Evolutionary conservation across 768 basidiomycete genomes (phyloP), one percentile per base, ranked within the genome.

Genomic region (Kwoniella bestiolae): DNA sequence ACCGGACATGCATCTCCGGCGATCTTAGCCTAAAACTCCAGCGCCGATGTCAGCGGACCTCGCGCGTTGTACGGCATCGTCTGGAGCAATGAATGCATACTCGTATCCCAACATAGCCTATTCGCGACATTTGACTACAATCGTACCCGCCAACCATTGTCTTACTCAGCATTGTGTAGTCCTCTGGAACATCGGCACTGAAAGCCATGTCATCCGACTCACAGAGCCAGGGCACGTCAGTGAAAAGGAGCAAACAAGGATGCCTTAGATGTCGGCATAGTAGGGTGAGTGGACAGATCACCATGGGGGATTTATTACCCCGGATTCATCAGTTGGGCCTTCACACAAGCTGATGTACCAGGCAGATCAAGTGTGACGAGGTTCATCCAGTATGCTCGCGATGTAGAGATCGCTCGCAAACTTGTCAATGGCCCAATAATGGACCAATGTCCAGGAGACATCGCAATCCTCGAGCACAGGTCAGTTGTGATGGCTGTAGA

Each of bases 331-430:
- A 18, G 18, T 41, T 38, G 11, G 38, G 12, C 38, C 5, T 18
- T 18, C 7, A 12, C 26, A 35, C 21, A 21, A 21, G 12, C 46
- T 62, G 32, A 55, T 26, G 9, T 29, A 1, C 28, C 21, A 26
- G 6, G 32, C 47, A 63, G 62, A 46, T 63, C 26, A 63, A 63
- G 28, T 63, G 62, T 44, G 62, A 63, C 25, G 62, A 63, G 31
- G 28, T 56, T 16, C 62, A 63, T 32, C 62, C 62, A 5, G 18
- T 26, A 46, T 63, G 62, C 31, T 4, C 51, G 11, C n/a, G 62
- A 56, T 63, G 62, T 38, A 32, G 29, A n/a, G 25, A 26, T 28
- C 52, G 62, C 9, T 56, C 52, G 12, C 18, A 47, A 21, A 3
- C 45, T 2, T 63, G 62, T n/a, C 31, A 56, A 26, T 63, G 53